Conservation (phyloP, 306 rosid species). For the Begonia masoniana region DNA sequence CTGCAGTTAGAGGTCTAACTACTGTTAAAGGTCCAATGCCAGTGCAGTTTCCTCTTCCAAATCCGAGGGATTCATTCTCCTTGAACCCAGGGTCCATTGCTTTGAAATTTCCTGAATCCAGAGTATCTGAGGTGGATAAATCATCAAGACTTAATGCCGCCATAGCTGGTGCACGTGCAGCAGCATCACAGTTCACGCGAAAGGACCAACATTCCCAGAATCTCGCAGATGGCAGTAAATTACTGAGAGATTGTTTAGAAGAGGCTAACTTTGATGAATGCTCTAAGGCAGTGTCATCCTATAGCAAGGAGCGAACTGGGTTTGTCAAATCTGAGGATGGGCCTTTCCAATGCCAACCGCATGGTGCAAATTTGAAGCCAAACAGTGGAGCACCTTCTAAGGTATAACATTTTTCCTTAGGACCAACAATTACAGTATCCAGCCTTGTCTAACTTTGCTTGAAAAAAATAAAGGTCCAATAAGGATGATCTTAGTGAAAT, state of each 20-base stretch:
- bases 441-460: too few relatives aligned
- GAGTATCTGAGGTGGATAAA: conserved; percentile 39
- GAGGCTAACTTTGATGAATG: conserved; percentile 15
- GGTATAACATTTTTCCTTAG: conserved; percentile 20
- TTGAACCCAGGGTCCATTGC: conserved; percentile 59
- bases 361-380: conserved; percentile 16
- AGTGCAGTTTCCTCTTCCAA: conserved; percentile 67
- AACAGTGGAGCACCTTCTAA: conserved; percentile 30
- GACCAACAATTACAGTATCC: too few relatives aligned
- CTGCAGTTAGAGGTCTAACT: conserved; percentile 69
- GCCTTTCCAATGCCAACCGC: conserved; percentile 14
- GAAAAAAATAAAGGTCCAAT: too few relatives aligned
- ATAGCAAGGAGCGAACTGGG: conserved; percentile 13
- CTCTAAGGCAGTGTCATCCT: conserved; percentile 6
- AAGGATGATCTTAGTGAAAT: too few relatives aligned
- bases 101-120: conserved; percentile 15
- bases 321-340: conserved; percentile 17
- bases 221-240: conserved; percentile 11
- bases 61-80: conserved; percentile 55
- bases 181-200: conserved; percentile 35
- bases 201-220: conserved; percentile 25
- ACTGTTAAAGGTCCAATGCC: conserved; percentile 46
- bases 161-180: conserved; percentile 40
- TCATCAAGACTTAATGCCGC: conserved; percentile 53
- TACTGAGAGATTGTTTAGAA: conserved; percentile 12